Percentiles rank a stretch among this genome's conserved stretches.
Conservation (phyloP, 75 land plant species). For the Sequoia sempervirens region DNA sequence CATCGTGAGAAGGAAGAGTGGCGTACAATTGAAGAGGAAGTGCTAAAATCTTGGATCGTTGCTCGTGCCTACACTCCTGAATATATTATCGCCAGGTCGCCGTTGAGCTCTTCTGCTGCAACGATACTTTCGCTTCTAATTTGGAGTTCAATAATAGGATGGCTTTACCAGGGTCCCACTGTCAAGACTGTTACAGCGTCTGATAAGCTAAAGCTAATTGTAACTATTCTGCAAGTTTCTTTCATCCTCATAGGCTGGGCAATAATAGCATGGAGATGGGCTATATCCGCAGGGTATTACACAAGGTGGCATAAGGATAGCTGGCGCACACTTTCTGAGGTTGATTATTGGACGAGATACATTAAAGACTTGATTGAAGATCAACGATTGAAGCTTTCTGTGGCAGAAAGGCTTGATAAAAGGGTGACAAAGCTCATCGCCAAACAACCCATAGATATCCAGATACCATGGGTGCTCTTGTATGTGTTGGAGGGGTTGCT, state of each 20-base stretch:
- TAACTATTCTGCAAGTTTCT: background rate
- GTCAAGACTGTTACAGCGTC: fast-evolving
- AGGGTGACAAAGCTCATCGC: background rate
- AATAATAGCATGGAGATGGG: background rate
- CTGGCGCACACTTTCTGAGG: background rate
- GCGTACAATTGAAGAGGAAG: background rate
- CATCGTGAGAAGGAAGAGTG: background rate
- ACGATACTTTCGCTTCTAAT: background rate
- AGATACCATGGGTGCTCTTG: background rate
- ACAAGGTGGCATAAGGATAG: background rate
- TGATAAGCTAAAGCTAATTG: background rate
- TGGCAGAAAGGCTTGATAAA: background rate
- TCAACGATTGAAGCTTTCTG: background rate
- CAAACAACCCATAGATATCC: background rate
- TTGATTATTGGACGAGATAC: background rate
- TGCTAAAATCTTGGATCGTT: background rate
- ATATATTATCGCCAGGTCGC: background rate
- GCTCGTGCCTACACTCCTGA: background rate
- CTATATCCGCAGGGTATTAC: background rate
- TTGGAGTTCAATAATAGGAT: background rate
- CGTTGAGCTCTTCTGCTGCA: background rate
- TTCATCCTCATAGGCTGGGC: background rate
- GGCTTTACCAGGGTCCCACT: background rate
- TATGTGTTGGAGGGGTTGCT: background rate
- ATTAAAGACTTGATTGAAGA: background rate